Percentiles rank a stretch among this genome's conserved stretches.
phyloP scores from a whole-genome alignment of 129 eudicot species.

The Tagetes patula region DNA sequence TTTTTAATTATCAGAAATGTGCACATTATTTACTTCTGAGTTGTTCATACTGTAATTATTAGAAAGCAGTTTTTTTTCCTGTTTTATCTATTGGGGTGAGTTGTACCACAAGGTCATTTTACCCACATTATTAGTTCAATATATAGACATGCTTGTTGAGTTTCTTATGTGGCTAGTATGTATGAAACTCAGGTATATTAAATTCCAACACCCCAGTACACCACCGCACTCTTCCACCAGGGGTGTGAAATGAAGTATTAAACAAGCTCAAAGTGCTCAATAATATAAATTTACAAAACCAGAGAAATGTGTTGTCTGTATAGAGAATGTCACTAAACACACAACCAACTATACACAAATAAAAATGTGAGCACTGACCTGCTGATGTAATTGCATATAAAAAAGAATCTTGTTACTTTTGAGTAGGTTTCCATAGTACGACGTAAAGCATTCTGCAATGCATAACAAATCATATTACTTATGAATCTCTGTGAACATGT shows the following conservation, averaged over 20 bases:
- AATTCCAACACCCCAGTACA: background rate
- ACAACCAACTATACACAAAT: background rate
- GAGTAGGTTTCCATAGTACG: conserved; percentile 98
- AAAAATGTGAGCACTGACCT: conserved; percentile 43
- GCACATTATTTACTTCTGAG: background rate
- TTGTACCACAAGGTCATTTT: background rate
- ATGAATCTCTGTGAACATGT: background rate
- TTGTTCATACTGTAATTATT: background rate
- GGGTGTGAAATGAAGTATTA: conserved; percentile 10
- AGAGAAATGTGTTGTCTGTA: background rate
- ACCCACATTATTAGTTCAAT: background rate
- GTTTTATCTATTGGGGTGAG: background rate
- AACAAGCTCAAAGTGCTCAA: background rate
- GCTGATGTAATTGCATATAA: conserved; percentile 97
- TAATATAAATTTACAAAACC: background rate
- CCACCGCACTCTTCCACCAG: conserved; percentile 6
- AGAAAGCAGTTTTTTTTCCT: background rate
- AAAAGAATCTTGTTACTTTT: conserved; percentile 95
- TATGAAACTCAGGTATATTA: background rate
- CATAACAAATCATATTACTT: conserved; percentile 3
- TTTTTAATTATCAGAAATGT: background rate
- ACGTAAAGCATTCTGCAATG: conserved; percentile 90
- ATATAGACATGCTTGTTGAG: background rate
- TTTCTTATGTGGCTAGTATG: background rate
- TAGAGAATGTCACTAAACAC: conserved; percentile 10